Evolutionary conservation across 2,329 filamentous ascomycete genomes (phyloP), one percentile per base, ranked within the genome.

Genomic region (Alternaria sp.): DNA sequence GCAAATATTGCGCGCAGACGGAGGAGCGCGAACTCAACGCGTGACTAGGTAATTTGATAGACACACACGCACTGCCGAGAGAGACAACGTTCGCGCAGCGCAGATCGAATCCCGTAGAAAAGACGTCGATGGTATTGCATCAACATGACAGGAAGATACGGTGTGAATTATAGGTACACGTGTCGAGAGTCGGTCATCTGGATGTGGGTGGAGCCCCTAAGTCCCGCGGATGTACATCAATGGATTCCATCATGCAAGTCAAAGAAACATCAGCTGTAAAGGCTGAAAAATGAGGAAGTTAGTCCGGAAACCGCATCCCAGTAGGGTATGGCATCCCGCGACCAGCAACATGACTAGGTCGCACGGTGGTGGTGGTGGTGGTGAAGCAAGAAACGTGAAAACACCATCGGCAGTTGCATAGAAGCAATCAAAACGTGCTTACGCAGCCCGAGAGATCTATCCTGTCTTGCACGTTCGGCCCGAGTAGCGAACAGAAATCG

Each of bases 131-230:
- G 28, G 28, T 24, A 24, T 26, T 28, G 51, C 39, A 53, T 44
- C 28, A 47, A 24, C 18, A 49, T 16, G 22, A 43, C 39, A 43
- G 56, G 41, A 68, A 70, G 41, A 61, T 69, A 62, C 70, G 71
- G 66, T 72, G 66, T 67, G 44, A 43, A 53, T 55, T 36, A 59
- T 30, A 49, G 30, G 51, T 62, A 71, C 65, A 71, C 66, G 66
- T 73, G 69, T 72, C 58, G 61, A 59, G 61, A 32, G 65, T 67
- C 57, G 64, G 61, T 63, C 64, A 62, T 42, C 36, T 28, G 36
- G 42, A 42, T 48, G 51, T 18, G 26, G 16, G n/a, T 54, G 44
- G 49, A 44, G 36, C 14, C 57, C 51, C 30, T 18, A 32, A 43
- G 34, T 41, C n/a, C 51, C 20, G 43, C 56, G 16, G 18, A 49